A percentile compares a stretch with the other conserved stretches of the same genome.
These are phyloP conservation scores for Sclerotiophoma versabilis DNA, from an alignment of 2,329 filamentous ascomycete species.

Conservation along the genomic window DNA sequence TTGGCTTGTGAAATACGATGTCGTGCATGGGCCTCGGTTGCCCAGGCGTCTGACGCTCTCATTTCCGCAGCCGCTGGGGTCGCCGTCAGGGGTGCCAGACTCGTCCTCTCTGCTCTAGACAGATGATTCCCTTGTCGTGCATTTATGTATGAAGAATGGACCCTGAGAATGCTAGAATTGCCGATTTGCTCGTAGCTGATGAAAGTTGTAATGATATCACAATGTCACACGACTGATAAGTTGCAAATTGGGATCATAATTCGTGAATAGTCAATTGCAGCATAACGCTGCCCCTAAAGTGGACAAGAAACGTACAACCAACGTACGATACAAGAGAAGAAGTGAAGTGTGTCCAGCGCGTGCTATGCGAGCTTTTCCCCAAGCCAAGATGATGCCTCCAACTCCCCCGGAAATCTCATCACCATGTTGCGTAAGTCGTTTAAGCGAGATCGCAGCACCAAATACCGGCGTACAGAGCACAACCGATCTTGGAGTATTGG, in stretches of 20 bases:
- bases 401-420: constrained; percentile 14
- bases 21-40: constrained; percentile 7
- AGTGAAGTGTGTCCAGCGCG: constrained; percentile 18
- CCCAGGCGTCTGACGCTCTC: constrained; percentile 4
- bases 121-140: neutral
- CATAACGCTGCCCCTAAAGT: constrained; percentile 18
- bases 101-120: constrained; percentile 1
- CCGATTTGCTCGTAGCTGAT: neutral
- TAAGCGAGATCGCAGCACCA: constrained; percentile 46
- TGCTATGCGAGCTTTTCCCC: constrained; percentile 18
- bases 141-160: neutral
- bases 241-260: constrained; percentile 20
- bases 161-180: neutral
- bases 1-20: constrained; percentile 10
- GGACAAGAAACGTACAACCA: constrained; percentile 32
- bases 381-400: constrained; percentile 18
- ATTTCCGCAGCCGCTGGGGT: constrained; percentile 17
- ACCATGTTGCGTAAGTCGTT: constrained; percentile 14
- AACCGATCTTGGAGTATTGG: constrained; percentile 43
- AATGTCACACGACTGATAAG: constrained; percentile 3
- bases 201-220: constrained; percentile 1
- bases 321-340: constrained; percentile 28
- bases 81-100: constrained; percentile 11
- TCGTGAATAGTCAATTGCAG: constrained; percentile 23
- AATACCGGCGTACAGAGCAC: constrained; percentile 30